These are phyloP conservation scores for Suaeda aralocaspica DNA, from an alignment of 148 eudicot species.

Conservation along the genomic window DNA sequence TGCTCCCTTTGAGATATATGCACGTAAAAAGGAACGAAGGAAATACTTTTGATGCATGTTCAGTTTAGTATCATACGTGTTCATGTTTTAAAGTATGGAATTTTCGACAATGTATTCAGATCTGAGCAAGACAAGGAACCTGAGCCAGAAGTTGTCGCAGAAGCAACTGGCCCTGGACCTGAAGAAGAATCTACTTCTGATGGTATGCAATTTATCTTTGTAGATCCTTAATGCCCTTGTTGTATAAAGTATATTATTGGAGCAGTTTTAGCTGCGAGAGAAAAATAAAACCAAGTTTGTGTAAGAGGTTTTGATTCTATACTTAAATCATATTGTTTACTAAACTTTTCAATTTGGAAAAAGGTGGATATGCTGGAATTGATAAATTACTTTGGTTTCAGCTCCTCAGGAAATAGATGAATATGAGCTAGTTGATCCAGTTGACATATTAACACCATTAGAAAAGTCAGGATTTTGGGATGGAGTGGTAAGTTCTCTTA, in stretches of 20 bases:
- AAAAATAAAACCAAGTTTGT: not conserved
- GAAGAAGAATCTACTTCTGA: slow-evolving; percentile 70
- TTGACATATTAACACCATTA: slow-evolving; percentile 90
- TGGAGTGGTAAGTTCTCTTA: slow-evolving; percentile 78
- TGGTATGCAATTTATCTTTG: slow-evolving; percentile 39
- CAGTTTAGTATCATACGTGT: too few relatives aligned
- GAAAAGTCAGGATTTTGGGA: slow-evolving; percentile 98
- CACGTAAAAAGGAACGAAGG: too few relatives aligned
- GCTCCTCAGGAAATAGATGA: slow-evolving; percentile 94
- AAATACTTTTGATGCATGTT: too few relatives aligned
- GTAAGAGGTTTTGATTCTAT: not conserved
- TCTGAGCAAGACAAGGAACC: slow-evolving; percentile 99
- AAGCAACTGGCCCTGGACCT: slow-evolving; percentile 59
- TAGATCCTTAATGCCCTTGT: not conserved
- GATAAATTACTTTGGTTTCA: slow-evolving; percentile 35
- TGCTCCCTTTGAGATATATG: too few relatives aligned
- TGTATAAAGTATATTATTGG: not conserved
- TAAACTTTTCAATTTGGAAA: not conserved
- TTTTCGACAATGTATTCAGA: slow-evolving; percentile 33
- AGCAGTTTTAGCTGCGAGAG: too few relatives aligned
- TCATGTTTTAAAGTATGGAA: too few relatives aligned
- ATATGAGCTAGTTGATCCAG: slow-evolving; percentile 97
- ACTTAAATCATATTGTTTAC: too few relatives aligned
- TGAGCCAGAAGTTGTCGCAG: slow-evolving; percentile 75
- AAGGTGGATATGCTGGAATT: slow-evolving; percentile 7